phyloP scores from a whole-genome alignment of 2,329 filamentous ascomycete species.

The Aspergillus pseudonomiae region DNA sequence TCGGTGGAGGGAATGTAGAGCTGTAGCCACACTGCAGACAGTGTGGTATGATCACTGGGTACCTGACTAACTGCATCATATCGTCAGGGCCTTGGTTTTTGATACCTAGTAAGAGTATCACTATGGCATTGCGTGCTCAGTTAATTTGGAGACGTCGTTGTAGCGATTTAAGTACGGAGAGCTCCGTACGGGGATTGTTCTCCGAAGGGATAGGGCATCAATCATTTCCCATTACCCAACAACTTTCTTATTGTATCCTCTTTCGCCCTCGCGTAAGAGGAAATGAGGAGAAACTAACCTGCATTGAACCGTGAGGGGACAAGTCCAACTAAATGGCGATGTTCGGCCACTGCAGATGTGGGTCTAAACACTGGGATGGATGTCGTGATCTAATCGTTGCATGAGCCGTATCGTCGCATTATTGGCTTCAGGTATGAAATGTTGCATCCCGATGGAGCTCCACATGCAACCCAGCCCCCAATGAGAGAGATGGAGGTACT shows the following conservation, averaged over 20 bases:
- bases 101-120: background rate
- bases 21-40: background rate
- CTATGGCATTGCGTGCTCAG: background rate
- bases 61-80: background rate
- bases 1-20: background rate
- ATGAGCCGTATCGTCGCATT: background rate
- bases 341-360: background rate
- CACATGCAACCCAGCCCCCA: background rate
- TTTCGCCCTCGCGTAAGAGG: background rate
- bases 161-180: background rate
- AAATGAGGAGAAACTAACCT: background rate
- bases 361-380: background rate
- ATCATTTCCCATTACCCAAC: background rate
- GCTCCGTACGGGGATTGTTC: background rate
- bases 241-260: background rate
- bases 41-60: background rate
- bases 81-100: background rate
- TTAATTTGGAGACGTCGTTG: background rate
- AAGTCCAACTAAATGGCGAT: background rate
- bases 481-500: no score
- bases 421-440: background rate
- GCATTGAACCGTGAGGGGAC: background rate
- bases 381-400: background rate
- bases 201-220: background rate
- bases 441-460: background rate